phyloP scores from a whole-genome alignment of 2,329 filamentous ascomycete genomes.

The Beauveria bassiana region DNA sequence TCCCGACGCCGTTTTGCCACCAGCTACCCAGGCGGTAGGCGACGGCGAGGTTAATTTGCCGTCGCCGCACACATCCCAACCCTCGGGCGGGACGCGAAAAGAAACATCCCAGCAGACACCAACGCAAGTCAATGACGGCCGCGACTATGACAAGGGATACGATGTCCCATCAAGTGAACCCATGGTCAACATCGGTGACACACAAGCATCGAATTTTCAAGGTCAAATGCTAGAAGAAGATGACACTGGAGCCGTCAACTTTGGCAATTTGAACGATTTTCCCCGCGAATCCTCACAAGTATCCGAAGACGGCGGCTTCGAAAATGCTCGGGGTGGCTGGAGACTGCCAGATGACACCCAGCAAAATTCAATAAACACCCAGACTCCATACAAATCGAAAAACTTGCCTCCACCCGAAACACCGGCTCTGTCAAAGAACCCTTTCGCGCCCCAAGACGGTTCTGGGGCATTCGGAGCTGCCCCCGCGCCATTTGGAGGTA shows the following conservation, averaged over 20 bases:
- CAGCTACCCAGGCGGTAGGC: background rate
- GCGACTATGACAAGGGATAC: constrained; percentile 45
- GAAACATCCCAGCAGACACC: constrained; percentile 44
- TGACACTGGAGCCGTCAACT: constrained; percentile 43
- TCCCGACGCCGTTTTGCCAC: background rate
- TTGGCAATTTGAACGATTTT: constrained; percentile 30
- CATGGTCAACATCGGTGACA: constrained; percentile 16
- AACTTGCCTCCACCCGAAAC: constrained; percentile 35
- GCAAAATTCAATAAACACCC: constrained; percentile 21
- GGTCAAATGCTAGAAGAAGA: constrained; percentile 34
- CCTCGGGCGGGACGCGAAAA: constrained; percentile 18
- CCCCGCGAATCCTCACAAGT: constrained; percentile 32
- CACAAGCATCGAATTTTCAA: constrained; percentile 23
- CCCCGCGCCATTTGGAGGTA: constrained; percentile 28
- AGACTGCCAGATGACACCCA: constrained; percentile 26
- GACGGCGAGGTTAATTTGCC: background rate
- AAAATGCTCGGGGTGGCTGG: constrained; percentile 32
- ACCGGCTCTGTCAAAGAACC: constrained; percentile 40
- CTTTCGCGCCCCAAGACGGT: constrained; percentile 26
- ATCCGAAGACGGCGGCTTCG: constrained; percentile 33
- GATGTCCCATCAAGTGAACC: constrained; percentile 22
- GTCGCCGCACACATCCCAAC: background rate
- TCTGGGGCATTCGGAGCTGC: constrained; percentile 23
- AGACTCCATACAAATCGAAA: constrained; percentile 25
- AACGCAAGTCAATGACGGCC: constrained; percentile 48